Base-by-base conservation (phyloP, 176 grass and related monocot species). In the Carex parvula region DNA sequence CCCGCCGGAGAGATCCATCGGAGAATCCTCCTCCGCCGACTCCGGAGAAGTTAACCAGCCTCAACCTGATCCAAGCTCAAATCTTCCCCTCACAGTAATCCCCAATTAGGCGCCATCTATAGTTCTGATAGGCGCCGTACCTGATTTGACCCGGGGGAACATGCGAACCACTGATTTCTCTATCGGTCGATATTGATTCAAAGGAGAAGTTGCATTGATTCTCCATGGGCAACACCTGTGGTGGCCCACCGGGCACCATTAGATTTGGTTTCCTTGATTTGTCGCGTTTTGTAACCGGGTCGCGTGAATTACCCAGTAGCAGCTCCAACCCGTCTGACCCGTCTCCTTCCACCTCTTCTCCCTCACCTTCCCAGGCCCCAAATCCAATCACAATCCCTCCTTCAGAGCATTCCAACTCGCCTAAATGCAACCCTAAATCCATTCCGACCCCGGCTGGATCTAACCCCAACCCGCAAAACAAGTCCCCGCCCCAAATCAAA, bases 161-260 rank as follows among this genome's bases (percentile, higher is more conserved):
- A 81, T 60, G 55, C 21, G 41, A 52, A 50, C 61, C 16, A 68
- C 20, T 67, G 20, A 64, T 24, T 69, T 63, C 15, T 64, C 44
- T 33, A 26, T 52, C 21, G 46, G 54, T 69, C 5, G 61, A 83
- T 26, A 24, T 26, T 83, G 62, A 83, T 32, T 64, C 26, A 35
- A 35, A 55, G 13, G 33, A 24, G 35, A 22, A 81, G 57, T n/a
- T 44, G 21, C 44, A 83, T 83, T 69, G 80, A 82, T 85, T 62
- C 13, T 63, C 20, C 7, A 87, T 87, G 85, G 85, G 85, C 17
- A 87, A 87, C 79, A 75, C 56, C 5, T 87, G 85, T 53, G 50
- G 61, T 3, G 85, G 85, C 35, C 85, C 85, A 29, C 20, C 65
- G 66, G 52, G 22, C 56, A 12, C 48, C 55, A 32, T 57, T n/a